Conservation (phyloP, 2,329 filamentous ascomycete species). For the Metarhizium anisopliae region DNA sequence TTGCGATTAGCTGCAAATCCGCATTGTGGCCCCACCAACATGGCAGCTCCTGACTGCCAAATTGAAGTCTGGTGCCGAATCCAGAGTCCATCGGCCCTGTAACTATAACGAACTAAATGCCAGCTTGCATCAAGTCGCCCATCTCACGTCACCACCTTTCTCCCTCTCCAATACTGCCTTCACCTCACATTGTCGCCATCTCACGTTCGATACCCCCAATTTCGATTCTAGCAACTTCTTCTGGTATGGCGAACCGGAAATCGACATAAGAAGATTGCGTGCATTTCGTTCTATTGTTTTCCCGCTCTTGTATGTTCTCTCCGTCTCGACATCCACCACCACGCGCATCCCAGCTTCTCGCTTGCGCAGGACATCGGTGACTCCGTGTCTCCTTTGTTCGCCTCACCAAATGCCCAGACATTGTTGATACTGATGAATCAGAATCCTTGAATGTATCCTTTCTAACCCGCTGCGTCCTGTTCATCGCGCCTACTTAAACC, state of each 20-base stretch:
- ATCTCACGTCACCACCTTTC: constrained; percentile 5
- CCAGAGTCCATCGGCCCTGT: neutral
- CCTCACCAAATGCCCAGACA: constrained; percentile 4
- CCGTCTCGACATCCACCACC: neutral
- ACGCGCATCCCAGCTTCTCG: neutral
- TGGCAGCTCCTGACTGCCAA: neutral
- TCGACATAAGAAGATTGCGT: constrained; percentile 9
- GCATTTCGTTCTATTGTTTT: constrained; percentile 10
- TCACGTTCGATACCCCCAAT: neutral
- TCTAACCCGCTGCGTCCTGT: constrained; percentile 1
- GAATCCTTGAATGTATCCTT: constrained; percentile 1
- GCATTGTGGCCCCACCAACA: neutral
- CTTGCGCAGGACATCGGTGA: neutral
- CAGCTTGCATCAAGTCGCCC: constrained; percentile 10
- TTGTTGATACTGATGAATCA: neutral
- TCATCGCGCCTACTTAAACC: constrained; percentile 10
- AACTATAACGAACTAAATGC: neutral
- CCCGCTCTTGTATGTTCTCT: neutral
- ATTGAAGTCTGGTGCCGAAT: neutral
- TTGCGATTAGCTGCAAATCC: neutral
- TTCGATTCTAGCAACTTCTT: neutral
- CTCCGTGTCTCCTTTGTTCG: constrained; percentile 1
- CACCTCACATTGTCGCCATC: neutral
- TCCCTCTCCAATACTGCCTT: neutral
- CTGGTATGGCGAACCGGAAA: constrained; percentile 12